Percentiles rank a stretch among this genome's conserved stretches.
Conservation (phyloP, 208 protist species). For the Acanthamoeba triangularis region DNA sequence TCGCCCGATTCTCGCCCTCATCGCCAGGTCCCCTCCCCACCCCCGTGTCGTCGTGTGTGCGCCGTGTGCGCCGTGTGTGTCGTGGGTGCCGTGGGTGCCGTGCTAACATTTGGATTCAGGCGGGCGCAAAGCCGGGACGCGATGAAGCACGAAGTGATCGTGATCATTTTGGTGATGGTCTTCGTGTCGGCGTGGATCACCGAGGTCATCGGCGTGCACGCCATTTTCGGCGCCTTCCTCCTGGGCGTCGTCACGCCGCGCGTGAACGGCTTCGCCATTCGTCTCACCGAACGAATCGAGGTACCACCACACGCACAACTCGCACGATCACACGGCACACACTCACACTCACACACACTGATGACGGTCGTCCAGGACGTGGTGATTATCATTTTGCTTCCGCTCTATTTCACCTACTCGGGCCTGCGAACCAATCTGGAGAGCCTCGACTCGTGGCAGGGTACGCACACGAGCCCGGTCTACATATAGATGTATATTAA, state of each 20-base stretch:
- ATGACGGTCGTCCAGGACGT: conserved; percentile 47
- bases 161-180: conserved; percentile 74
- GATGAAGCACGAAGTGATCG: conserved; percentile 78
- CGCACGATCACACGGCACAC: too few relatives aligned
- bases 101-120: background rate
- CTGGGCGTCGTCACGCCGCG: conserved; percentile 83
- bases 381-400: conserved; percentile 83
- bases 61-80: background rate
- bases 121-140: background rate
- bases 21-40: background rate
- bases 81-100: background rate
- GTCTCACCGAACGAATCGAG: conserved; percentile 85
- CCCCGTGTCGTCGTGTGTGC: background rate
- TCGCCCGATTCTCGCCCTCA: conserved; percentile 63
- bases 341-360: background rate
- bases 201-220: conserved; percentile 86
- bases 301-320: background rate
- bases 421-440: conserved; percentile 80
- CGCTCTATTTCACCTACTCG: conserved; percentile 87
- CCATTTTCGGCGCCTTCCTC: conserved; percentile 89
- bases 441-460: conserved; percentile 18
- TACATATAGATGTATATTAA: too few relatives aligned
- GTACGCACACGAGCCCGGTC: background rate
- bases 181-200: conserved; percentile 81
- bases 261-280: conserved; percentile 71